phyloP scores from a whole-genome alignment of 352 stramenopile genomes.

The Pythium monospermum region DNA sequence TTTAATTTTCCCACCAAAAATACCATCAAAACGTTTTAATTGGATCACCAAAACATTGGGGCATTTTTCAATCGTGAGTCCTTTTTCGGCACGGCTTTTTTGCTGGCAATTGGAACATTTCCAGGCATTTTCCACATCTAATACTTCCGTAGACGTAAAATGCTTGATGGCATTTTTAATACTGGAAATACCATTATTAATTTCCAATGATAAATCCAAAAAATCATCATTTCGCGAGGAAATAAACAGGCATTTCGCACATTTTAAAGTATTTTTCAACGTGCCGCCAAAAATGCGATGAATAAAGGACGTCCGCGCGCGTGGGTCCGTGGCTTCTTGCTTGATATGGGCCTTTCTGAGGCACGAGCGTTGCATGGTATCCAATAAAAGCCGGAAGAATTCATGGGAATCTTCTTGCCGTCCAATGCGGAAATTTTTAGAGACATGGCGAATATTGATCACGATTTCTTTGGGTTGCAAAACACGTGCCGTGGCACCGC shows the following conservation, averaged over 20 bases:
- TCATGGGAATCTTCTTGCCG: constrained; percentile 91
- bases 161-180: constrained; percentile 71
- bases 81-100: constrained; percentile 74
- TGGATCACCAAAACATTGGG: constrained; percentile 88
- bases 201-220: constrained; percentile 87
- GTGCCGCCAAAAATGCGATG: constrained; percentile 84
- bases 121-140: constrained; percentile 85
- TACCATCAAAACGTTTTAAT: constrained; percentile 87
- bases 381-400: constrained; percentile 86
- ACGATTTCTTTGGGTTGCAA: constrained; percentile 78
- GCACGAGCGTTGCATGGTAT: constrained; percentile 80
- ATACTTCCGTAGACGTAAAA: constrained; percentile 77
- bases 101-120: constrained; percentile 80
- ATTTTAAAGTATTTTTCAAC: constrained; percentile 80
- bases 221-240: constrained; percentile 84
- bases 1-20: constrained; percentile 86
- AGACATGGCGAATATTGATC: constrained; percentile 81
- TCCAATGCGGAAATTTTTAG: constrained; percentile 83
- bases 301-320: constrained; percentile 69
- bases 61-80: constrained; percentile 68
- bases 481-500: constrained; percentile 23
- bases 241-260: constrained; percentile 74
- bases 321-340: constrained; percentile 46
- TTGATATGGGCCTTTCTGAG: constrained; percentile 71
- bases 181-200: constrained; percentile 68